Base-by-base conservation (phyloP, 768 basidiomycete genomes). In the Mycena vitilis region DNA sequence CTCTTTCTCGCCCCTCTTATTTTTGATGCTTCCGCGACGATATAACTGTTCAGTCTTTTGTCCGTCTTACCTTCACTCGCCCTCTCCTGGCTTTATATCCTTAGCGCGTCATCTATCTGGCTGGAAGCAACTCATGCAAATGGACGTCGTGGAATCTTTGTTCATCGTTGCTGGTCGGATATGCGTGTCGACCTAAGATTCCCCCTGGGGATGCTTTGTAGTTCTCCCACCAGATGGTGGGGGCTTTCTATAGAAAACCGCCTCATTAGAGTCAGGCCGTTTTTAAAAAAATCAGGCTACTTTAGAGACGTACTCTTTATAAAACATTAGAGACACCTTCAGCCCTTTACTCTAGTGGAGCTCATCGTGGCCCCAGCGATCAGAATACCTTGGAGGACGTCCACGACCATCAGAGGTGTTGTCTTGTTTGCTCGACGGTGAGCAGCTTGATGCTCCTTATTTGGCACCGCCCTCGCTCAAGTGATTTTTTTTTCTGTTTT, bases 221-320 rank as follows among this genome's bases (percentile, higher is more conserved):
- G n/a, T n/a, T n/a, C n/a, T n/a, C n/a, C n/a, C 54, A 56, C 55
- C 55, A 56, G 9, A 23, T 7, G n/a, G 44, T 59, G 57, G 57
- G 44, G 44, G 44, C 34, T 1, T 59, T 59, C 16, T 59, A 59
- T 47, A 59, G n/a, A 44, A 59, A 36, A 59, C 10, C 4, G 16
- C 15, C 38, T 16, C 25, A 47, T 59, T 36, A 59, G 44, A 47
- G 44, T 36, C 20, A 15, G 10, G 3, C 7, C 1, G 20, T 34
- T 59, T 20, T 20, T 59, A 36, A 59, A 47, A 47, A n/a, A 59
- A 59, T 20, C 44, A 16, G 16, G 25, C 16, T 59, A 20, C 13
- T 15, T 30, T 59, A 59, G 44, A 47, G 57, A 16, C 23, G 2
- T 4, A 18, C 8, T 18, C 45, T 25, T 30, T 57, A 57, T 57